A percentile compares a stretch with the other conserved stretches of the same genome.
phyloP scores from a whole-genome alignment of 805 yeast species.

The Saccharomyces kudriavzevii region DNA sequence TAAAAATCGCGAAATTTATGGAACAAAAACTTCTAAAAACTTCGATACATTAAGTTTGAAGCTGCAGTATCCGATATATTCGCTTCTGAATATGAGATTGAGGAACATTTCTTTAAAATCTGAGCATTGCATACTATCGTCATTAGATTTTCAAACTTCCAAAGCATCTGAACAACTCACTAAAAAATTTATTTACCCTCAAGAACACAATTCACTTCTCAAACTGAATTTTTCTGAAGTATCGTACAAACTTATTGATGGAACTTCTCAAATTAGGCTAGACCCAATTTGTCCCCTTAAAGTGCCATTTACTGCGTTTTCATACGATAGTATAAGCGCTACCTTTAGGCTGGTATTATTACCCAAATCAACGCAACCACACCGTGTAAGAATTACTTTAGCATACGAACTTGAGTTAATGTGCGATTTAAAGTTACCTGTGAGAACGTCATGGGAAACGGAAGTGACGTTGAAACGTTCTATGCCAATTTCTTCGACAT shows the following conservation, averaged over 20 bases:
- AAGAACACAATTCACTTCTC: background rate
- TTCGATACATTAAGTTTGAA: background rate
- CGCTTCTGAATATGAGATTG: constrained; percentile 27
- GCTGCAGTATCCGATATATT: constrained; percentile 25
- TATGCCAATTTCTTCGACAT: constrained; percentile 6
- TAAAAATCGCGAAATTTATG: background rate
- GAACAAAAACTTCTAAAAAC: background rate
- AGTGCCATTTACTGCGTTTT: constrained; percentile 15
- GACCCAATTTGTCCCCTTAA: constrained; percentile 18
- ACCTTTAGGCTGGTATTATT: constrained; percentile 22
- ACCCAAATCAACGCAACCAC: constrained; percentile 10
- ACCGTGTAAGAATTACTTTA: constrained; percentile 20
- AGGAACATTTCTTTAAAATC: constrained; percentile 20
- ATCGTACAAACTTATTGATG: constrained; percentile 17
- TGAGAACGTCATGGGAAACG: constrained; percentile 27
- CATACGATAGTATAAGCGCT: constrained; percentile 23
- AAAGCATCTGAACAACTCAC: constrained; percentile 17
- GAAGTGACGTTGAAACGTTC: constrained; percentile 24
- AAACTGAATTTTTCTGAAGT: constrained; percentile 12
- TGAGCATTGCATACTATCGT: constrained; percentile 21
- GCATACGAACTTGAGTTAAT: constrained; percentile 10
- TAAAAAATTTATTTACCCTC: constrained; percentile 3
- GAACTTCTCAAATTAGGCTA: constrained; percentile 12
- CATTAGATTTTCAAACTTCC: constrained; percentile 29
- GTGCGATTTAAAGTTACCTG: constrained; percentile 6